Evolutionary conservation across 2,329 filamentous ascomycete species (phyloP), one percentile per base, ranked within the genome.

Genomic region (Capronia epimyces): DNA sequence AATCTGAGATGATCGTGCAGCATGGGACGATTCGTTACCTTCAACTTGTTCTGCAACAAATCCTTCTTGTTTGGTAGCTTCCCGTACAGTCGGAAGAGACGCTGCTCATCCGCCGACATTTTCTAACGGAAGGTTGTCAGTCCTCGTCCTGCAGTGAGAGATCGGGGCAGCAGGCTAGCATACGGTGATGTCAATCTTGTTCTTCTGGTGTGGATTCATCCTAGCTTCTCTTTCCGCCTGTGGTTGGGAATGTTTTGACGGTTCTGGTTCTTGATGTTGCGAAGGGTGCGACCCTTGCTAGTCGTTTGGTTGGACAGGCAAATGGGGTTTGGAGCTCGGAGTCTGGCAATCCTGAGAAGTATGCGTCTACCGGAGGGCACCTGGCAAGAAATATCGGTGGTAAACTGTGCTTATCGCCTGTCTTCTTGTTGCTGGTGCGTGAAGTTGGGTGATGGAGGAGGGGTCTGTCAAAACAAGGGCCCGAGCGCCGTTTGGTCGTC

Each of bases 121-220:
- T 88, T 87, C 93, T 97, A 69, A 51, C 37, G 47, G 22, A 18
- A 27, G n/a, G n/a, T n/a, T 32, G 31, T 24, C 49, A 22, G 36
- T 29, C 34, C 21, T 18, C 21, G 25, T 43, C 21, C 37, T 13
- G 12, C 32, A 36, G 12, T 15, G 15, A 3, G n/a, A 9, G 15
- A 24, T 13, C 20, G 18, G 18, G 9, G 24, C 10, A 29, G 20
- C 15, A 34, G n/a, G n/a, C 34, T 44, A 18, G 32, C 55, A 58
- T 46, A 54, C 93, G 77, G 81, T 90, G 73, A 96, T 80, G 73
- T 98, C 93, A 65, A 97, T 80, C 79, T 98, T 97, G 80, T 96
- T 96, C 80, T 95, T 90, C 79, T 96, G 88, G 71, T 90, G 89
- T 63, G 91, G 91, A 71, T 96, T 96, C 89, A 97, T 94, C 25